Evolutionary conservation across 306 rosid species (phyloP), one percentile per base, ranked within the genome.

Genomic region (Castanopsis chinensis): DNA sequence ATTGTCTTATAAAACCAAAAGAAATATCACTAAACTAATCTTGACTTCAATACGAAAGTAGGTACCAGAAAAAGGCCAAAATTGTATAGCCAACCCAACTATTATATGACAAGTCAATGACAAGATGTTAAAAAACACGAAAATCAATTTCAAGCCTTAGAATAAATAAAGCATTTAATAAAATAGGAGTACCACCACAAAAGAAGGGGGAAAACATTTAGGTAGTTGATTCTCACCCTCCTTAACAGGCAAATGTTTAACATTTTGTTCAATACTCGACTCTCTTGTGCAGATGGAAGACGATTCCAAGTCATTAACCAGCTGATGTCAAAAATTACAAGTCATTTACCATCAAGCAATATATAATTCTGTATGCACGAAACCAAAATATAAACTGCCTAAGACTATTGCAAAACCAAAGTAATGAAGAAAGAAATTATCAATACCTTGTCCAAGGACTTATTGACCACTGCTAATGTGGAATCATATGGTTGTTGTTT

Each of bases 401-500:
- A 64, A 17, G 37, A 69, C 54, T 59, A 78, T 58, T 23, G 15
- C 54, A 78, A 78, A 78, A 76, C 23, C 41, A 79, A 76, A 27
- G 65, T 53, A 80, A 81, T 58, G 17, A 19, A 84, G 60, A 18
- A 61, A 76, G 51, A 52, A 30, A 23, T 23, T 56, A 78, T 20
- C 21, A 69, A 43, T 82, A 93, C 99, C 97, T 90, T 80, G 74
- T 89, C 87, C 97, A 92, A 88, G 64, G 94, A 88, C 80, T 85
- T 93, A 84, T 86, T 88, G 79, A 89, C 97, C 75, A 86, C 93
- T 1, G 82, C 49, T 80, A 90, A 79, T 58, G 89, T 83, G 53
- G 91, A 79, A 80, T 83, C 94, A 85, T 87, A 79, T 25, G 98
- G 91, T 76, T 81, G 87, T 72, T 96, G 98, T 81, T 84, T 85